Conservation (phyloP, 352 stramenopile genomes). For the Saprolegnia diclina region DNA sequence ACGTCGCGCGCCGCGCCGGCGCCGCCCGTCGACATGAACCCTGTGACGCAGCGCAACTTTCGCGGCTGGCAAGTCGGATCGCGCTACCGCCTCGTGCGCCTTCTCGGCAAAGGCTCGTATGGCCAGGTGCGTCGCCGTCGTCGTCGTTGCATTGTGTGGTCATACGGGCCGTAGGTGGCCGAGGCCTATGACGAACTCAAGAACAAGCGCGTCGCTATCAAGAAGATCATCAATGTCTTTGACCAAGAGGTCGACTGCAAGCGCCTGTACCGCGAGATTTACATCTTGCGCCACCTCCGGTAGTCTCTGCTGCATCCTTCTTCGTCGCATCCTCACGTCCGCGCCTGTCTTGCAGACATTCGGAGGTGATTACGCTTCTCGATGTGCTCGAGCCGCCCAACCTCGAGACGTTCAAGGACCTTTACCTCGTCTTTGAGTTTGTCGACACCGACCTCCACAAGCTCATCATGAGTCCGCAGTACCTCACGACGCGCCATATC, state of each 20-base stretch:
- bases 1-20: constrained; percentile 13
- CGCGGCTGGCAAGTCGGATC: constrained; percentile 72
- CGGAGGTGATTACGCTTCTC: constrained; percentile 30
- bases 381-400: constrained; percentile 29
- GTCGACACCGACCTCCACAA: constrained; percentile 65
- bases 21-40: constrained; percentile 1
- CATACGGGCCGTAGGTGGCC: constrained; percentile 49
- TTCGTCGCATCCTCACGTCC: neutral
- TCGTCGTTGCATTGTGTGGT: constrained; percentile 8
- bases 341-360: constrained; percentile 23
- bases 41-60: constrained; percentile 4
- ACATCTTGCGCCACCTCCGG: constrained; percentile 30
- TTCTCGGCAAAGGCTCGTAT: constrained; percentile 82
- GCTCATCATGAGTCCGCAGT: constrained; percentile 53
- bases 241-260: constrained; percentile 32
- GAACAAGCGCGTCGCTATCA: constrained; percentile 31
- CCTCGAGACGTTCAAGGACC: constrained; percentile 36
- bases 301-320: constrained; percentile 5
- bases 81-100: constrained; percentile 70
- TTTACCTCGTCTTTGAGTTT: constrained; percentile 54
- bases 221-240: constrained; percentile 33
- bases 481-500: constrained; percentile 67
- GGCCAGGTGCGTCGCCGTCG: constrained; percentile 45
- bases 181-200: constrained; percentile 27
- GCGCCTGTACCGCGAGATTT: constrained; percentile 31